Evolutionary conservation across 371 early-diverging fungal genomes (phyloP).

Genomic region (Conidiobolus incongruus): DNA sequence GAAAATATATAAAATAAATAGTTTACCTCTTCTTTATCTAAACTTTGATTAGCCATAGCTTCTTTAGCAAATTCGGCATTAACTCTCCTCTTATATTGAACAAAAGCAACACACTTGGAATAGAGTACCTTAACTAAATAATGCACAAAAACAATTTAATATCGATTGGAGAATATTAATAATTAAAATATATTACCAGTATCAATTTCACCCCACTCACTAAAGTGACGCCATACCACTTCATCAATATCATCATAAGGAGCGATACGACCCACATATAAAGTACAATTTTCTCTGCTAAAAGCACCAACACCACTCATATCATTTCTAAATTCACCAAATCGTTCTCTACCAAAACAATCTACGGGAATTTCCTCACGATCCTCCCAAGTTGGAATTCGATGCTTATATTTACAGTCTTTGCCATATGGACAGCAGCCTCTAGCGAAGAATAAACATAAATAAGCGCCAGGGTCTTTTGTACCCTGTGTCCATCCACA

Average conservation of each 20-base stretch:
- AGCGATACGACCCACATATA: slow-evolving; percentile 58
- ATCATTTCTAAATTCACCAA: slow-evolving; percentile 56
- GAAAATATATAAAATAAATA: not conserved
- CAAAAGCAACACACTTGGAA: slow-evolving; percentile 56
- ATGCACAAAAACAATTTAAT: slow-evolving; percentile 4
- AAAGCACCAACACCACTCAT: slow-evolving; percentile 78
- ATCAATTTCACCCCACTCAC: slow-evolving; percentile 57
- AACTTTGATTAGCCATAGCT: slow-evolving; percentile 63
- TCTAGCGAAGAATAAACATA: slow-evolving; percentile 65
- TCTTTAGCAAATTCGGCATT: slow-evolving; percentile 78
- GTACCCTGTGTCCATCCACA: slow-evolving; percentile 49
- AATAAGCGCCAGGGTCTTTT: slow-evolving; percentile 29
- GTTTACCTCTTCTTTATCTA: slow-evolving; percentile 33
- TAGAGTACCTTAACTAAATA: slow-evolving; percentile 23
- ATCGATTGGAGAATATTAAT: not conserved
- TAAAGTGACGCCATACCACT: slow-evolving; percentile 40
- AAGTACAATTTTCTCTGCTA: slow-evolving; percentile 37
- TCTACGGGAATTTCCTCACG: slow-evolving; percentile 39
- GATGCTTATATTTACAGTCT: slow-evolving; percentile 50
- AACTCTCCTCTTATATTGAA: slow-evolving; percentile 36
- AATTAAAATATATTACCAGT: slow-evolving; percentile 17
- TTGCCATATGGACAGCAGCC: slow-evolving; percentile 55
- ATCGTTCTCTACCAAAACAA: slow-evolving; percentile 62
- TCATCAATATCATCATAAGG: slow-evolving; percentile 27
- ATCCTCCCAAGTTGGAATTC: slow-evolving; percentile 41